Conservation (phyloP, 352 stramenopile genomes). For the Pythium aphanidermatum region DNA sequence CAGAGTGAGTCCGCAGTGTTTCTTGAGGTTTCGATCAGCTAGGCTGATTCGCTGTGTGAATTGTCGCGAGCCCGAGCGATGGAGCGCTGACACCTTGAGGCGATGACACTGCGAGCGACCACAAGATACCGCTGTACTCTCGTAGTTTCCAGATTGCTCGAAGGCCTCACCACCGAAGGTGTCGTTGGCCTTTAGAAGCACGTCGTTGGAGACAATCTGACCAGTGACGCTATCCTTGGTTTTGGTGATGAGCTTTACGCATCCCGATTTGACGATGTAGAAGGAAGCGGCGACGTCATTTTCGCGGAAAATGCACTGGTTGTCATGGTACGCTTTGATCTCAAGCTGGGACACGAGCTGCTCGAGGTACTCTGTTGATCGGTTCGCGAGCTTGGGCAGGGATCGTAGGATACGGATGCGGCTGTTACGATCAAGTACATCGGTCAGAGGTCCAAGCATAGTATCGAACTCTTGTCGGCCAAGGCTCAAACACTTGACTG, state of each 20-base stretch:
- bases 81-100: conserved; percentile 47
- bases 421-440: conserved; percentile 69
- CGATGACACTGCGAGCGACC: conserved; percentile 59
- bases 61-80: conserved; percentile 44
- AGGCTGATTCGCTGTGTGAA: conserved; percentile 64
- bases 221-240: conserved; percentile 23
- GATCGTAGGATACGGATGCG: conserved; percentile 60
- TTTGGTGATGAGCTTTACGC: conserved; percentile 64
- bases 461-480: conserved; percentile 69
- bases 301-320: conserved; percentile 52
- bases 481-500: conserved; percentile 65
- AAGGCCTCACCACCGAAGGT: conserved; percentile 66
- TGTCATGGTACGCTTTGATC: conserved; percentile 70
- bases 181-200: conserved; percentile 70
- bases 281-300: conserved; percentile 50
- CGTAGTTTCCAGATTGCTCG: conserved; percentile 42
- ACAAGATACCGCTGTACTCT: conserved; percentile 50
- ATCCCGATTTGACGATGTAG: conserved; percentile 76
- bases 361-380: conserved; percentile 60
- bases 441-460: conserved; percentile 66
- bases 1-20: conserved; percentile 44
- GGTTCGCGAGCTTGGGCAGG: conserved; percentile 44
- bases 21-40: conserved; percentile 31
- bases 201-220: conserved; percentile 28
- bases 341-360: conserved; percentile 66